Conservation (phyloP, 1,139 yeast species). For the Pneumocystis wakefieldiae region DNA sequence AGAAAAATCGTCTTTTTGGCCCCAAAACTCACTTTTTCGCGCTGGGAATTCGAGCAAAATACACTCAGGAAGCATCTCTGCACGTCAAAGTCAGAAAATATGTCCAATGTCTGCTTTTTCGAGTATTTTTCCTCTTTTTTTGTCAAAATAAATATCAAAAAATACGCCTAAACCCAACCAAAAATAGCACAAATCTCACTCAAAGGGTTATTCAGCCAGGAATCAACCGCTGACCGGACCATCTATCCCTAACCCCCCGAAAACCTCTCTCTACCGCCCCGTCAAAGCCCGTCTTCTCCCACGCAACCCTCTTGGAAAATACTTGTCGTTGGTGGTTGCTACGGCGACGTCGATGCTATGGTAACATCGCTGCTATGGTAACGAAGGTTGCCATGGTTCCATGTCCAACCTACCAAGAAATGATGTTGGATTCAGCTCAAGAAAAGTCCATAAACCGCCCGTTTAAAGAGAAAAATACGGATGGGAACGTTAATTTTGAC, state of each 20-base stretch:
- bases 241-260: not conserved
- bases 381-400: not conserved
- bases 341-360: not conserved
- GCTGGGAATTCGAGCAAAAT: not conserved
- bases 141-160: not conserved
- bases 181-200: not conserved
- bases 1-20: not conserved
- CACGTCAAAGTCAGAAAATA: not conserved
- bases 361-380: too few relatives aligned
- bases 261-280: too few relatives aligned
- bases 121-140: not conserved
- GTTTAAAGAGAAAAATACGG: not conserved
- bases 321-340: not conserved
- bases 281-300: too few relatives aligned
- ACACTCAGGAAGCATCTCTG: not conserved
- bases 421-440: not conserved
- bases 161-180: not conserved
- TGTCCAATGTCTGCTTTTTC: not conserved
- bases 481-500: too few relatives aligned
- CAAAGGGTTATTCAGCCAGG: not conserved
- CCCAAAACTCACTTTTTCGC: not conserved
- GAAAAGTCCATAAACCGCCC: not conserved
- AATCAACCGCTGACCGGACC: not conserved
- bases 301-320: too few relatives aligned
- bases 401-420: not conserved